These are phyloP conservation scores for Ganoderma sinense DNA, from an alignment of 1,284 basidiomycete genomes.

Conservation along the genomic window DNA sequence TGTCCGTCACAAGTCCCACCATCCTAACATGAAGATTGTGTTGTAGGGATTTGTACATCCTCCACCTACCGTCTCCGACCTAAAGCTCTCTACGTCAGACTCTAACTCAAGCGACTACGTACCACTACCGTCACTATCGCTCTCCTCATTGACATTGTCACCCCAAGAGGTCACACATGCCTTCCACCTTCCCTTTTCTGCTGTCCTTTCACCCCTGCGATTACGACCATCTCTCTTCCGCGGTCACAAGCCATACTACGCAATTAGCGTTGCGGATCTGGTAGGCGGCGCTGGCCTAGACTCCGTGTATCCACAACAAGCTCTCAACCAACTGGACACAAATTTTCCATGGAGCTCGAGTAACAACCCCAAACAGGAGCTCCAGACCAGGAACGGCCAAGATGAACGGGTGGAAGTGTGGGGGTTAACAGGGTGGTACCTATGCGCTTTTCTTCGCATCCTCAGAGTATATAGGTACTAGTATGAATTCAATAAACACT, in stretches of 20 bases:
- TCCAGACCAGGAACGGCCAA: constrained; percentile 52
- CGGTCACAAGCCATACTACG: constrained; percentile 62
- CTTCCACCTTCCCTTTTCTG: constrained; percentile 73
- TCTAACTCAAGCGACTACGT: constrained; percentile 42
- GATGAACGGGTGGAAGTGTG: constrained; percentile 70
- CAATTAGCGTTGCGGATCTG: constrained; percentile 73
- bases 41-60: constrained; percentile 66
- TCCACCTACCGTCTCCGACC: not conserved
- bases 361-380: constrained; percentile 39
- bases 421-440: constrained; percentile 86
- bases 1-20: not conserved
- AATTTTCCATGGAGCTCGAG: constrained; percentile 33
- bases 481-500: not conserved
- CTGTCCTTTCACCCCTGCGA: constrained; percentile 52
- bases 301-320: constrained; percentile 25
- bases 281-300: constrained; percentile 37
- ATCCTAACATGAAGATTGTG: not conserved
- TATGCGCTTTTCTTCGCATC: constrained; percentile 63
- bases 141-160: constrained; percentile 61
- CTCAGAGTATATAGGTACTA: constrained; percentile 49
- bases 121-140: constrained; percentile 66
- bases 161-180: constrained; percentile 69
- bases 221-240: constrained; percentile 64
- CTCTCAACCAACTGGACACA: not conserved
- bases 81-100: constrained; percentile 8